Base-by-base conservation (phyloP, 2,329 filamentous ascomycete species). In the Penicillium sp. region DNA sequence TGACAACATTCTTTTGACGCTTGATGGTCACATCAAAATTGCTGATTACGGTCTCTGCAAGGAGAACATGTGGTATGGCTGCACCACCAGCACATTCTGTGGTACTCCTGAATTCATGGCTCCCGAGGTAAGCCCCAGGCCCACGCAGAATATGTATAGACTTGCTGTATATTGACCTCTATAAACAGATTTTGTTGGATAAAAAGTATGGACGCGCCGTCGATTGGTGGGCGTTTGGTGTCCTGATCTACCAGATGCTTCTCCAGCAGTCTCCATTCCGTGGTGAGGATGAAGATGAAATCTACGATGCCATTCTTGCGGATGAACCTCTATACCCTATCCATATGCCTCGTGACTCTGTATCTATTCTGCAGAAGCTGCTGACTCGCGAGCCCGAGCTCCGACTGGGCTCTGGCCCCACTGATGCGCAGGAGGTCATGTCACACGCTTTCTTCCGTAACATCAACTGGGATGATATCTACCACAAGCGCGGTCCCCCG, bases 81-180 rank as follows among this genome's bases (percentile, higher is more conserved):
- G 90, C 55, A 97, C 90, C 2, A 99, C 95, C 0, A 93, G 93
- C 78, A 99, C 95, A 8, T 99, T 99, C 81, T 99, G 95, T 73
- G 95, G 95, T 76, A 99, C 95, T n/a, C 95, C 95, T 16, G 95
- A 99, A 73, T 99, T 99, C 66, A 99, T 99, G 95, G 95, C 95
- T 9, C 95, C 95, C 9, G 95, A 99, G 82, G 91, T 96, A 82
- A 69, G 81, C 55, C 13, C 45, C 10, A 16, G 16, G 11, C 9
- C 6, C 42, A 39, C 16, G 47, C 10, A 26, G 13, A 19, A 19
- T 29, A 10, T 10, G 11, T 27, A 7, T 19, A 65, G 79, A 60
- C 24, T 19, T 31, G 7, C 4, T 19, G 16, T 27, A 42, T 50
- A 50, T 37, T 50, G 22, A 50, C 22, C 22, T 42, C 8, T n/a